phyloP scores from a whole-genome alignment of 257 asterid genomes.

The Lycium barbarum region DNA sequence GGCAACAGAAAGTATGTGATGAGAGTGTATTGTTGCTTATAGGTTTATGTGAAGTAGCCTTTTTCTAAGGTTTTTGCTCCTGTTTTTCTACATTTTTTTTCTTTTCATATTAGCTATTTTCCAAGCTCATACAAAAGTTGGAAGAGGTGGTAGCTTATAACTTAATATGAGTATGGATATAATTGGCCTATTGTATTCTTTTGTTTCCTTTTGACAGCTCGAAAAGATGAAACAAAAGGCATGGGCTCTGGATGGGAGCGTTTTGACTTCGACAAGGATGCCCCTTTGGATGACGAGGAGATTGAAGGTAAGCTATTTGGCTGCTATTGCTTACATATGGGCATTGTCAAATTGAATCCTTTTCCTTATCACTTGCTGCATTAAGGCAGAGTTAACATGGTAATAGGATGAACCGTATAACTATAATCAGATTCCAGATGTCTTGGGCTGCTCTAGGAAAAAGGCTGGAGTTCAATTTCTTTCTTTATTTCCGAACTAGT shows the following conservation, averaged over 20 bases:
- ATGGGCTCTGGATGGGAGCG: constrained; percentile 98
- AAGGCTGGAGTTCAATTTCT: not conserved
- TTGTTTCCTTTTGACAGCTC: constrained; percentile 48
- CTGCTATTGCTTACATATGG: constrained; percentile 24
- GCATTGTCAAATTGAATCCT: not conserved
- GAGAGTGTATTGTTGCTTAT: constrained; percentile 7
- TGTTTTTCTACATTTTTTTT: not conserved
- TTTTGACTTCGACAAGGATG: constrained; percentile 87
- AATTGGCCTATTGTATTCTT: not conserved
- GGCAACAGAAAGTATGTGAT: not conserved
- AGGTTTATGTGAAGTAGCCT: not conserved
- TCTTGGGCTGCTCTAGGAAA: not conserved
- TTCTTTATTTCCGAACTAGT: not conserved
- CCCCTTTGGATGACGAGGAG: constrained; percentile 92
- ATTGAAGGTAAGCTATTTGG: constrained; percentile 64
- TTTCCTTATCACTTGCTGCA: not conserved
- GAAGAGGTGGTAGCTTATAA: not conserved
- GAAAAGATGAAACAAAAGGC: constrained; percentile 76
- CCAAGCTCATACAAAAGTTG: not conserved
- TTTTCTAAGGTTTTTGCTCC: not conserved
- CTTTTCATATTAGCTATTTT: not conserved
- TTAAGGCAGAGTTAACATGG: not conserved
- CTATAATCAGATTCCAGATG: not conserved
- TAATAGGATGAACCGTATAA: constrained; percentile 2
- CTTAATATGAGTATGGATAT: not conserved